phyloP scores from a whole-genome alignment of 179 eudicot genomes.

The Patellifolia procumbens region DNA sequence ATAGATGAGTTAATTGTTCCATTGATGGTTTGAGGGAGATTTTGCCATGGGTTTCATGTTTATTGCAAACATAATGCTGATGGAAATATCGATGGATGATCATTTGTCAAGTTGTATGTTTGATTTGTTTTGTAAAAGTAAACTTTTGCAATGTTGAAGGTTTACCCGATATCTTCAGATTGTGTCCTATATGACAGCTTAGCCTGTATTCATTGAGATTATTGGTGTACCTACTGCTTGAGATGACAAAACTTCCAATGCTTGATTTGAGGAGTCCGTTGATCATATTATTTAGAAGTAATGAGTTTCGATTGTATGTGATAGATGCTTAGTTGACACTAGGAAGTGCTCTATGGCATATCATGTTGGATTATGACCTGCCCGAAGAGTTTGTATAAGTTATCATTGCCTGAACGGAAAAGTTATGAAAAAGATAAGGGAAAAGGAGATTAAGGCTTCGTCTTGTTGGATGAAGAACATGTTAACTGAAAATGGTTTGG shows the following conservation, averaged over 20 bases:
- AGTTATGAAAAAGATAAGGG: no score
- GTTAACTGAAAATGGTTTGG: no score
- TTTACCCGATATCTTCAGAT: not conserved
- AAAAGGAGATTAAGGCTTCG: no score
- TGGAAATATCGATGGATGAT: not conserved
- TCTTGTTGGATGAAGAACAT: no score
- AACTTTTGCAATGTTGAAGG: not conserved
- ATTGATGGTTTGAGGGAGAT: not conserved
- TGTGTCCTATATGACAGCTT: not conserved
- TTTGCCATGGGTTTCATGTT: not conserved
- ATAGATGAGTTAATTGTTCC: no score
- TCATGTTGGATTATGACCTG: no score
- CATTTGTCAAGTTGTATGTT: not conserved
- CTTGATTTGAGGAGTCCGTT: not conserved
- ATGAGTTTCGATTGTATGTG: no score
- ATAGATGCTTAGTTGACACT: no score
- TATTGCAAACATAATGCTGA: not conserved
- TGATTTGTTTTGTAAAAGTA: not conserved
- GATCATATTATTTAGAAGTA: not conserved
- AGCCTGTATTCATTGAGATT: not conserved
- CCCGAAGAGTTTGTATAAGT: no score
- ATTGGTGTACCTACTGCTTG: not conserved
- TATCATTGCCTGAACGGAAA: no score
- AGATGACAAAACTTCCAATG: not conserved
- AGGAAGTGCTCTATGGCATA: no score